Evolutionary conservation across 192 early-diverging fungal genomes (phyloP), one percentile per base, ranked within the genome.

Genomic region (Rhizophagus prolifer): DNA sequence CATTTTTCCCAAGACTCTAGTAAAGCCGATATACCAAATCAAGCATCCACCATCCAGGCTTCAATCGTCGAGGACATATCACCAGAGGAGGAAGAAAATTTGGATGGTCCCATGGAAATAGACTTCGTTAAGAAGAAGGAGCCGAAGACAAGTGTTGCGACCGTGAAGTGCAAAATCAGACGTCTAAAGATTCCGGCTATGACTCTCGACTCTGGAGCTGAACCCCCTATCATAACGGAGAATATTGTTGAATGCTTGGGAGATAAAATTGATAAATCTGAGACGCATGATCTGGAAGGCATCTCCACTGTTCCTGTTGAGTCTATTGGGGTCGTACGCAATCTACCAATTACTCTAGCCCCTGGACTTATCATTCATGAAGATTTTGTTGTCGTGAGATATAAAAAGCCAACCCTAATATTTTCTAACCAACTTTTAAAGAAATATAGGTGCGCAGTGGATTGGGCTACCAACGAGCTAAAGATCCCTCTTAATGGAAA

Each of bases 71-170:
- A n/a, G n/a, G n/a, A n/a, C n/a, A n/a, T n/a, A 70, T 46, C 44
- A 46, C 50, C 44, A 41, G 2, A 70, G 47, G 23, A n/a, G n/a
- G n/a, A n/a, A n/a, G n/a, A n/a, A n/a, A n/a, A n/a, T n/a, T n/a
- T n/a, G n/a, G n/a, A n/a, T n/a, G n/a, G n/a, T n/a, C n/a, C n/a
- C n/a, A n/a, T n/a, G n/a, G n/a, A 71, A 4, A 71, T 71, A 1
- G 70, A 71, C 28, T 71, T 71, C n/a, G 70, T 71, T 21, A 44
- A 46, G n/a, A 71, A 54, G 36, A 71, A 71, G 26, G 70, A 38
- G 36, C 36, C 36, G 36, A 38, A 38, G 5, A 38, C 36, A 38
- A 54, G 16, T n/a, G 46, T 71, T 50, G 70, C 12, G 21, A 54
- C 70, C 46, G 2, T 71, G 7, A 19, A 19, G 21, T 44, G 38